A percentile compares a stretch with the other conserved stretches of the same genome.
These are phyloP conservation scores for Trebouxia sp. DNA, from an alignment of 139 green algal species.

Conservation along the genomic window DNA sequence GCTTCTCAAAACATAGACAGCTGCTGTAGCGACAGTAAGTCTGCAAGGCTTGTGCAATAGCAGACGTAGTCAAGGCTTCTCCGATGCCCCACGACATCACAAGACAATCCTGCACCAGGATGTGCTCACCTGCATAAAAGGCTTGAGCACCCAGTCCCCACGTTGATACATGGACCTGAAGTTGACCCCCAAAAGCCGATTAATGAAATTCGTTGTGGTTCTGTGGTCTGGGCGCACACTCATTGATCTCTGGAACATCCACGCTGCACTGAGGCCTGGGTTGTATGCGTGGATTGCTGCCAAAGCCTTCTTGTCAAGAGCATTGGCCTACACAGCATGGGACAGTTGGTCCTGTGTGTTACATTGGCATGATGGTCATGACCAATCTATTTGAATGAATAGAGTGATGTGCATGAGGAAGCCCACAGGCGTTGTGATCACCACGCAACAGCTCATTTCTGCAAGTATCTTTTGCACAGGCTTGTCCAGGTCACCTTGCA, in stretches of 20 bases:
- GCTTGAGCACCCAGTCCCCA: slow-evolving; percentile 76
- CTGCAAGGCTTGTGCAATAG: no score
- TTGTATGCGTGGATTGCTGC: slow-evolving; percentile 63
- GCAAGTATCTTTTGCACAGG: no score
- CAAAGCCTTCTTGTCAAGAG: slow-evolving; percentile 45
- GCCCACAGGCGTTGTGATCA: background rate
- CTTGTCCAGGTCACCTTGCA: no score
- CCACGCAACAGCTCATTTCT: background rate
- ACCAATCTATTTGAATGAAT: background rate
- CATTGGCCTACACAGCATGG: slow-evolving; percentile 34
- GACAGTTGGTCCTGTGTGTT: background rate
- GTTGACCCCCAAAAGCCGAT: slow-evolving; percentile 77
- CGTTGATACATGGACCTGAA: slow-evolving; percentile 78
- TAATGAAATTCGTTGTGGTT: slow-evolving; percentile 70
- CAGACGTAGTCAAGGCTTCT: no score
- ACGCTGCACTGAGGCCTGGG: slow-evolving; percentile 61
- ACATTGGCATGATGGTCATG: background rate
- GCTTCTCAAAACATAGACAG: no score
- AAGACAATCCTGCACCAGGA: background rate
- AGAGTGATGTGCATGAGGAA: background rate
- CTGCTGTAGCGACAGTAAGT: no score
- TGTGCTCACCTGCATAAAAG: slow-evolving; percentile 79
- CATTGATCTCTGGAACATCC: slow-evolving; percentile 93
- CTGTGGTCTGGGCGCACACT: slow-evolving; percentile 45
- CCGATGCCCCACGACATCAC: background rate